Evolutionary conservation across 1,284 basidiomycete species (phyloP).

Genomic region (Sanguinoderma infundibulare): DNA sequence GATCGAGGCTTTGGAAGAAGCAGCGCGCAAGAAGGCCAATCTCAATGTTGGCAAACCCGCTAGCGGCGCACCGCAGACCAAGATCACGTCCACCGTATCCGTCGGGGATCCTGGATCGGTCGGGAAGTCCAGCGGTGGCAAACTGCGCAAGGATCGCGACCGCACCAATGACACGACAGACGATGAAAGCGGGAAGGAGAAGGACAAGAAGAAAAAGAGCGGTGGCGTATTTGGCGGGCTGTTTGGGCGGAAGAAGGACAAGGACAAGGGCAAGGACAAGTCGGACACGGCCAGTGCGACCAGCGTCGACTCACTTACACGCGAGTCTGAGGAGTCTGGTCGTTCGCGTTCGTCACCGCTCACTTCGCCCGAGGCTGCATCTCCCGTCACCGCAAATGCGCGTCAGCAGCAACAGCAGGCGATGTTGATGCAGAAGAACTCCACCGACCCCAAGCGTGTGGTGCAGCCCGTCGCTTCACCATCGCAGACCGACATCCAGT

Average conservation of each 20-base stretch:
- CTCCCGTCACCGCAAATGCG: slow-evolving; percentile 52
- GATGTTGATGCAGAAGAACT: slow-evolving; percentile 36
- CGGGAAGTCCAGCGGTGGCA: slow-evolving; percentile 41
- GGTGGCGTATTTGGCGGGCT: slow-evolving; percentile 72
- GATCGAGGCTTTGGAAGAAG: slow-evolving; percentile 59
- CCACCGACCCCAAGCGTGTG: slow-evolving; percentile 38
- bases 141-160: slow-evolving; percentile 70
- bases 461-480: slow-evolving; percentile 27
- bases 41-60: slow-evolving; percentile 32
- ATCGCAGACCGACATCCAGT: neutral
- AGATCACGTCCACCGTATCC: slow-evolving; percentile 14
- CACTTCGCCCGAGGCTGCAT: slow-evolving; percentile 26
- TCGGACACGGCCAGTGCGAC: slow-evolving; percentile 41
- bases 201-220: slow-evolving; percentile 70
- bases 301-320: slow-evolving; percentile 34
- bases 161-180: slow-evolving; percentile 38
- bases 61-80: slow-evolving; percentile 15
- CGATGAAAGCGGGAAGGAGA: slow-evolving; percentile 51
- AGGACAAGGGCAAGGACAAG: slow-evolving; percentile 66
- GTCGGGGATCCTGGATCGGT: slow-evolving; percentile 8
- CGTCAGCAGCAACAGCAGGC: slow-evolving; percentile 57
- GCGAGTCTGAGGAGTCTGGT: slow-evolving; percentile 60
- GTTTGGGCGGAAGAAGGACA: slow-evolving; percentile 80
- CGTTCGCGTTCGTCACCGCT: slow-evolving; percentile 41
- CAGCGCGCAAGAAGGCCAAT: slow-evolving; percentile 56